phyloP scores from a whole-genome alignment of 148 eudicot genomes.

The Arbutus unedo region DNA sequence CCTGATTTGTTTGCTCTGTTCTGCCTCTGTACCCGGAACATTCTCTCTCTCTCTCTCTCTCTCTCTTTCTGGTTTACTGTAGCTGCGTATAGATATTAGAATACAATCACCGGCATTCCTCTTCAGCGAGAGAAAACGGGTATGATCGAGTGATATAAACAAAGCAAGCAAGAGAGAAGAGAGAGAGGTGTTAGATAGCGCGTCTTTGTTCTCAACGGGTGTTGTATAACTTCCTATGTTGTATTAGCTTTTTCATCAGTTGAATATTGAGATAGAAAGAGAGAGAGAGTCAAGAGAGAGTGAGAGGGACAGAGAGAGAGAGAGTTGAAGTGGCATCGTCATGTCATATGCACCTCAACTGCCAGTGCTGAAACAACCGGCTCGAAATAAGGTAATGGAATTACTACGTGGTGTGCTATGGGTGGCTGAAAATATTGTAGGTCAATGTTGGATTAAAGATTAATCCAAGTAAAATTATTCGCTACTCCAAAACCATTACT shows the following conservation, averaged over 20 bases:
- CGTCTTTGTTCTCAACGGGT: conserved; percentile 11
- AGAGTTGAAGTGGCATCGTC: not conserved
- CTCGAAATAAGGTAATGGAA: not conserved
- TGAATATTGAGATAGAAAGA: not conserved
- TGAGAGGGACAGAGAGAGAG: not conserved
- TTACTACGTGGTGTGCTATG: not conserved
- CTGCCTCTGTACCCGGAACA: conserved; percentile 56
- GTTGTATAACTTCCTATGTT: not conserved
- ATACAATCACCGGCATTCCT: not conserved
- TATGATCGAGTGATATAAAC: not conserved
- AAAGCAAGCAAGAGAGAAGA: not conserved
- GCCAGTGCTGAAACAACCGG: not conserved
- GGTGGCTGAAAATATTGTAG: not conserved
- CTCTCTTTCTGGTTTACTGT: not conserved
- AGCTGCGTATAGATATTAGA: not conserved
- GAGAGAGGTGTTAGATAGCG: not conserved
- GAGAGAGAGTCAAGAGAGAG: conserved; percentile 14
- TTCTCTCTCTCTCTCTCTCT: conserved; percentile 15
- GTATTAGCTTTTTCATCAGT: not conserved
- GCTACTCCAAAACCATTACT: not conserved
- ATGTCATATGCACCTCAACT: not conserved
- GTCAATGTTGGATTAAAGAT: not conserved
- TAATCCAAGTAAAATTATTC: not conserved
- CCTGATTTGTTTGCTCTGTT: conserved; percentile 24
- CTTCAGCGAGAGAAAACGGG: not conserved